Evolutionary conservation across 2,329 filamentous ascomycete species (phyloP).

Genomic region (Diaporthe aspalathi): DNA sequence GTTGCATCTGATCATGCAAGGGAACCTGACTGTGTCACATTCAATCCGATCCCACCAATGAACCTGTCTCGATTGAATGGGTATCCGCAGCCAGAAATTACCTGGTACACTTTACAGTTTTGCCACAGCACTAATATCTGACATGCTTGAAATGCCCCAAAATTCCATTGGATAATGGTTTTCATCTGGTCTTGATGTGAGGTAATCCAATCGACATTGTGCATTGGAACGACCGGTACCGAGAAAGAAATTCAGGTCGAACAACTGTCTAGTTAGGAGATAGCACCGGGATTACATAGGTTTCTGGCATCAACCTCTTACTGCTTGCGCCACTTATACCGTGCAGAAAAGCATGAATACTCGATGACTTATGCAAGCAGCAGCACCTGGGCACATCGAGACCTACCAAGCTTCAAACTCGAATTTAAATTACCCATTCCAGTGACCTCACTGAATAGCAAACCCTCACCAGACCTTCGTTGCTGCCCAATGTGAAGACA

Average conservation of each 20-base stretch:
- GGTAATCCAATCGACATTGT: background rate
- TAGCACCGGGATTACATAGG: too few species aligned
- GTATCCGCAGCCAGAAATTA: background rate
- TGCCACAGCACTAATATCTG: slow-evolving; percentile 13
- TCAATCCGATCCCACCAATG: background rate
- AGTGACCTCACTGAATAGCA: too few species aligned
- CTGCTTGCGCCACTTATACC: background rate
- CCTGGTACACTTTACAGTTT: background rate
- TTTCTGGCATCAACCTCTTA: background rate
- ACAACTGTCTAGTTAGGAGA: too few species aligned
- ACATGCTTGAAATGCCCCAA: background rate
- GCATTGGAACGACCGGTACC: background rate
- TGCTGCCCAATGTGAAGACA: too few species aligned
- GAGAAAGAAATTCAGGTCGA: background rate
- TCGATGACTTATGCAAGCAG: too few species aligned
- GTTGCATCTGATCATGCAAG: slow-evolving; percentile 15
- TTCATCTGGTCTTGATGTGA: background rate
- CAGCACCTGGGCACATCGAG: too few species aligned
- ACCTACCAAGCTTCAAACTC: too few species aligned
- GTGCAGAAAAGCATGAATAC: background rate
- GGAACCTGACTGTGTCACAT: slow-evolving; percentile 8
- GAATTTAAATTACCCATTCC: too few species aligned
- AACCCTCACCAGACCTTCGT: too few species aligned
- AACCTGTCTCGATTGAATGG: background rate
- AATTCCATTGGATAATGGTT: background rate